phyloP scores from a whole-genome alignment of 164 flowering plant genomes.

The Liquidambar formosana region DNA sequence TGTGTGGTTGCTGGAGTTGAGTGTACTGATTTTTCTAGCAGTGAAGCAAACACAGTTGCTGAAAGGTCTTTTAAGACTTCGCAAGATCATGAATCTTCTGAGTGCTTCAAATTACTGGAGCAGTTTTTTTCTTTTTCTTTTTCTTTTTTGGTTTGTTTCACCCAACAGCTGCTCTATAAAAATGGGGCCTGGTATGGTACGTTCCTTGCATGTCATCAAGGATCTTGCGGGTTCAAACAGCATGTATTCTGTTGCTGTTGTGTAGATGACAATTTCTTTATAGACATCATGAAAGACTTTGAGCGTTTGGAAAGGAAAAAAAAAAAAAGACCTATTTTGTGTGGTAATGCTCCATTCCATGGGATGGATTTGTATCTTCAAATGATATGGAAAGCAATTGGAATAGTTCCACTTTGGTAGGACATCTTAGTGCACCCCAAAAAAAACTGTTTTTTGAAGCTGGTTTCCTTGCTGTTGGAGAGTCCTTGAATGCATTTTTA shows the following conservation, averaged over 20 bases:
- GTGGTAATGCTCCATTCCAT: no score
- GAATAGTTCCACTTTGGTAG: not conserved
- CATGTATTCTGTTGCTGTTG: no score
- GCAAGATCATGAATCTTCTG: conserved; percentile 19
- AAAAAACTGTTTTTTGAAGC: no score
- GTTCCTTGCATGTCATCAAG: not conserved
- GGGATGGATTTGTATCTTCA: no score
- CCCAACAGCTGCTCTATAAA: not conserved
- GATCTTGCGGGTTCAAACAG: not conserved
- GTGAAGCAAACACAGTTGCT: conserved; percentile 9
- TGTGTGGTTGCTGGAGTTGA: conserved; percentile 1
- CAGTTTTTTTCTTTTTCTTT: conserved; percentile 10
- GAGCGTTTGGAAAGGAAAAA: no score
- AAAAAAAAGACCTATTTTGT: no score
- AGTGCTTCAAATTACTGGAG: conserved; percentile 15
- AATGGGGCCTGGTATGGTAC: not conserved
- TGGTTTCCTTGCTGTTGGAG: no score
- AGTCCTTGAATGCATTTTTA: no score
- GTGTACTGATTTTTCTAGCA: conserved; percentile 10
- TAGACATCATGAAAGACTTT: no score
- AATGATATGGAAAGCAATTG: no score
- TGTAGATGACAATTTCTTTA: no score
- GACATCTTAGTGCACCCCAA: not conserved
- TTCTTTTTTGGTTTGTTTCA: no score
- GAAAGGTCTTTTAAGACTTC: conserved; percentile 10